A percentile compares a stretch with the other conserved stretches of the same genome.
These are phyloP conservation scores for Piper betle DNA, from an alignment of 164 flowering plant genomes.

Conservation along the genomic window DNA sequence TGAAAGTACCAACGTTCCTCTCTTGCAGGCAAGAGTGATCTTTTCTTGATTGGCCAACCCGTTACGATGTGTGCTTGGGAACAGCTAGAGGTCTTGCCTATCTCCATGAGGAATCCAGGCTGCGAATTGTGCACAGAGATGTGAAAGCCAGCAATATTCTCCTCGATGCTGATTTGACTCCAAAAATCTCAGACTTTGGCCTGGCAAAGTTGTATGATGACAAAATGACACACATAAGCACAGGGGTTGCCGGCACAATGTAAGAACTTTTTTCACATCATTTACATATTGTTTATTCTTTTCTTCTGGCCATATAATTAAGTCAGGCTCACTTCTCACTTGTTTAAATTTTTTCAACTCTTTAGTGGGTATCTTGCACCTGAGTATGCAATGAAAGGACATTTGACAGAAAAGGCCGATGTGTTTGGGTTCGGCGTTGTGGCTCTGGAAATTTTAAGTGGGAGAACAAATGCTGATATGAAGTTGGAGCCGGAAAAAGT, in stretches of 20 bases:
- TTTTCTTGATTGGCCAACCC: conserved; percentile 48
- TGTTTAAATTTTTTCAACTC: neutral
- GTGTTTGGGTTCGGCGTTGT: conserved; percentile 27
- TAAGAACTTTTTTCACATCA: neutral
- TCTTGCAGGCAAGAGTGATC: conserved; percentile 25
- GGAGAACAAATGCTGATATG: conserved; percentile 16
- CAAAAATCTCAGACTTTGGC: conserved; percentile 16
- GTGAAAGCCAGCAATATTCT: conserved; percentile 78
- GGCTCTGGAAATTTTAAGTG: conserved; percentile 17
- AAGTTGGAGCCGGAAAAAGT: conserved; percentile 14
- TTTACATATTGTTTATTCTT: neutral
- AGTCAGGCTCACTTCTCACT: conserved; percentile 7
- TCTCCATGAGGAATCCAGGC: conserved; percentile 68
- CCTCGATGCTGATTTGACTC: conserved; percentile 26
- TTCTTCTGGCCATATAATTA: neutral
- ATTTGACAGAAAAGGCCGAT: conserved; percentile 24
- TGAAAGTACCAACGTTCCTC: neutral
- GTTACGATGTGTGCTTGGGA: conserved; percentile 58
- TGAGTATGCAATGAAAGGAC: conserved; percentile 26
- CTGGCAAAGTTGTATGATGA: conserved; percentile 15
- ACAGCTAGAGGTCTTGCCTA: conserved; percentile 65
- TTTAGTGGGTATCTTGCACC: conserved; percentile 20
- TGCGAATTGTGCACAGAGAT: conserved; percentile 63
- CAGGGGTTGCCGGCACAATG: conserved; percentile 16
- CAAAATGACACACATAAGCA: conserved; percentile 12